Evolutionary conservation across 129 eudicot genomes (phyloP).

Genomic region (Helianthus annuus): HanXRQr2.0-SUNRISE NC_035443.2:171505761-171506260

Average conservation of each 20-base stretch:
- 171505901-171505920: no score
- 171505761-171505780: no score
- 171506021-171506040: slow-evolving; percentile 16
- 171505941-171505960: slow-evolving; percentile 19
- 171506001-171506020: slow-evolving; percentile 31
- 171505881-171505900: no score
- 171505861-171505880: no score
- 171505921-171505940: neutral
- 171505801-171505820: no score
- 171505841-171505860: no score
- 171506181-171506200: slow-evolving; percentile 12
- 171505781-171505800: no score
- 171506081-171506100: slow-evolving; percentile 34
- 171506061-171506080: slow-evolving; percentile 48
- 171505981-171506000: slow-evolving; percentile 29
- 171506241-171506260: slow-evolving; percentile 27
- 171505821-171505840: no score
- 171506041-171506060: slow-evolving; percentile 31
- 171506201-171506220: slow-evolving; percentile 39
- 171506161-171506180: slow-evolving; percentile 9
- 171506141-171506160: slow-evolving; percentile 9
- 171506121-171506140: slow-evolving; percentile 35
- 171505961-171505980: slow-evolving; percentile 16
- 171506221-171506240: slow-evolving; percentile 48
- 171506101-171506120: slow-evolving; percentile 28